phyloP scores from a whole-genome alignment of 495 filamentous ascomycete genomes.

The Talaromyces thailandensis region DNA sequence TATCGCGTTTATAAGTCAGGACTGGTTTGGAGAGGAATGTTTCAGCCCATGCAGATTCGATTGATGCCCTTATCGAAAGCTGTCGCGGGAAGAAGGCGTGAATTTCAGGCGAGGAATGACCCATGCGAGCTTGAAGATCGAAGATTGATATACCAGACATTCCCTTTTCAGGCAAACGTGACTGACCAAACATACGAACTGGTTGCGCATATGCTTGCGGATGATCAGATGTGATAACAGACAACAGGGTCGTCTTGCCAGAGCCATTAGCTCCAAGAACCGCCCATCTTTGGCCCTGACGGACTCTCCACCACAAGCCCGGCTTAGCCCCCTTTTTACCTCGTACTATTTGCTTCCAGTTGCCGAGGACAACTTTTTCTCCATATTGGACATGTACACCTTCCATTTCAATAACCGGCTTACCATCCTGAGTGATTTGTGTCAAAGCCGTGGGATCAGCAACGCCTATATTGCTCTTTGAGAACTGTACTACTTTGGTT shows the following conservation, averaged over 20 bases:
- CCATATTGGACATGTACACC: slow-evolving; percentile 74
- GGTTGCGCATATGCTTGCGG: slow-evolving; percentile 88
- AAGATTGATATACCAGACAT: slow-evolving; percentile 75
- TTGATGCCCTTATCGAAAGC: slow-evolving; percentile 60
- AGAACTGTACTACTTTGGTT: neutral
- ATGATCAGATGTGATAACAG: slow-evolving; percentile 89
- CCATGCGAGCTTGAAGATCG: slow-evolving; percentile 82
- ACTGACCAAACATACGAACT: slow-evolving; percentile 74
- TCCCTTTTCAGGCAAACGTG: slow-evolving; percentile 65
- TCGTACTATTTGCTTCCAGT: slow-evolving; percentile 57
- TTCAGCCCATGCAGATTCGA: slow-evolving; percentile 84
- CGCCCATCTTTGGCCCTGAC: slow-evolving; percentile 78
- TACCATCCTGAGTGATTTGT: slow-evolving; percentile 21
- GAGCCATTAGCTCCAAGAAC: slow-evolving; percentile 82
- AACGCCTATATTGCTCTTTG: neutral
- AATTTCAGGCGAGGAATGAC: slow-evolving; percentile 88
- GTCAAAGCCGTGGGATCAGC: neutral
- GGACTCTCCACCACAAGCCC: slow-evolving; percentile 76
- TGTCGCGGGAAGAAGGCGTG: slow-evolving; percentile 83
- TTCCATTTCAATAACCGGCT: slow-evolving; percentile 77
- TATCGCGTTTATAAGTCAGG: slow-evolving; percentile 43
- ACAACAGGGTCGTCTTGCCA: slow-evolving; percentile 83
- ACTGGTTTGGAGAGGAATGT: slow-evolving; percentile 66
- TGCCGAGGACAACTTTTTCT: slow-evolving; percentile 63
- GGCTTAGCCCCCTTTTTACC: slow-evolving; percentile 23